Conservation (phyloP, 164 flowering plant species). For the Buxus sempervirens region DNA sequence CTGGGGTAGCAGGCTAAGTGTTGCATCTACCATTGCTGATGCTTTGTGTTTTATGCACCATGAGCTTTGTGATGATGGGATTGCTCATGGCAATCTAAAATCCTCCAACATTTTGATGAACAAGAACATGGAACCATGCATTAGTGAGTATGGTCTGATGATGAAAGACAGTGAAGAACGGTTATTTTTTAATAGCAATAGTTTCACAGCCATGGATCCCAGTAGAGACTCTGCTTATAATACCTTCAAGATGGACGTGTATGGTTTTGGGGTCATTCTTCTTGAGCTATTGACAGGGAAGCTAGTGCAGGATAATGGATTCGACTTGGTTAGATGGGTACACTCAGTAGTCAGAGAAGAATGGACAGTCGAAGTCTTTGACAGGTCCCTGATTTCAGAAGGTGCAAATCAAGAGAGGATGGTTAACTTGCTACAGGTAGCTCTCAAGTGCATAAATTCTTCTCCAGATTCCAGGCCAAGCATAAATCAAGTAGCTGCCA, state of each 20-base stretch:
- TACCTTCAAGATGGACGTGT: slow-evolving; percentile 41
- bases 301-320: slow-evolving; percentile 44
- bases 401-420: slow-evolving; percentile 62
- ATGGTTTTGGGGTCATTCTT: slow-evolving; percentile 56
- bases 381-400: slow-evolving; percentile 34
- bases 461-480: slow-evolving; percentile 48
- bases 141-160: slow-evolving; percentile 66
- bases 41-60: slow-evolving; percentile 57
- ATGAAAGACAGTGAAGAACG: slow-evolving; percentile 25
- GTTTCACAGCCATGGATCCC: slow-evolving; percentile 9
- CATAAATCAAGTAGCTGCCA: slow-evolving; percentile 40
- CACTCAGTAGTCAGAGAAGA: slow-evolving; percentile 55
- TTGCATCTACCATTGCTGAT: slow-evolving; percentile 43
- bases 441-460: slow-evolving; percentile 51
- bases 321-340: slow-evolving; percentile 58
- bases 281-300: slow-evolving; percentile 70
- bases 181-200: slow-evolving; percentile 10
- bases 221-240: background rate
- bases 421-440: slow-evolving; percentile 63
- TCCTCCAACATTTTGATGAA: slow-evolving; percentile 60
- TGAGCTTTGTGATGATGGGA: slow-evolving; percentile 34
- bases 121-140: slow-evolving; percentile 43
- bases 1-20: slow-evolving; percentile 55
- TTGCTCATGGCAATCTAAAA: slow-evolving; percentile 67
- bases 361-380: slow-evolving; percentile 75